Base-by-base conservation (phyloP, 768 basidiomycete species). In the Psilocybe sp. region DNA sequence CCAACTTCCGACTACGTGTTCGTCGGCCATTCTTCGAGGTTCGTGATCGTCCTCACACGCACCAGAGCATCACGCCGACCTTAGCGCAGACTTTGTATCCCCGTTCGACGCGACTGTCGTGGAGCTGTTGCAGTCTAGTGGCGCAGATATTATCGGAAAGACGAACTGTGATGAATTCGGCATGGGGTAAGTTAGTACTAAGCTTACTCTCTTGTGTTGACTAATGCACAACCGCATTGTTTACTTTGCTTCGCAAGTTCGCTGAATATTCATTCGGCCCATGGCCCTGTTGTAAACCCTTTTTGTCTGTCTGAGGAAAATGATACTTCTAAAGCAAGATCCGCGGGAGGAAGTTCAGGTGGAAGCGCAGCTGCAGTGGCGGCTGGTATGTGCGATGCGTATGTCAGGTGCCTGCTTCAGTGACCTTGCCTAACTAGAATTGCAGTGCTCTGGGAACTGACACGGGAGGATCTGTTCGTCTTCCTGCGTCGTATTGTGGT, bases 81-180 rank as follows among this genome's bases (percentile, higher is more conserved):
- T 33, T n/a, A 32, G 28, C 11, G 4, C 31, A 92, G 89, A 78
- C 35, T 97, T 89, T 61, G 65, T 58, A 0, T 82, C 95, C 0
- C 91, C 92, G 0, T 92, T 88, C 61, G 88, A 92, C 63, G 91
- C 96, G 43, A 96, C 92, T 1, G 89, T 88, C 5, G 89, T 97
- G 0, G 52, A 68, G 4, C 68, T 84, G 9, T 67, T 98, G 2
- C 72, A 75, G 1, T 53, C 71, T 0, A 69, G 74, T 0, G 93
- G 92, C 0, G 92, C 86, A 0, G 67, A 80, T 14, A 77, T 98
- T 10, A 61, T 88, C 1, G 96, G 93, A 1, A 97, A 97, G 69
- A 86, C 94, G 1, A 95, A 96, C 62, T 92, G 92, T 65, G 96
- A 99, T 63, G 95, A 98, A 68, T 98, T 98, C 67, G 96, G 96